phyloP scores from a whole-genome alignment of 208 protist species.

The Sergeia podlipaevii region DNA sequence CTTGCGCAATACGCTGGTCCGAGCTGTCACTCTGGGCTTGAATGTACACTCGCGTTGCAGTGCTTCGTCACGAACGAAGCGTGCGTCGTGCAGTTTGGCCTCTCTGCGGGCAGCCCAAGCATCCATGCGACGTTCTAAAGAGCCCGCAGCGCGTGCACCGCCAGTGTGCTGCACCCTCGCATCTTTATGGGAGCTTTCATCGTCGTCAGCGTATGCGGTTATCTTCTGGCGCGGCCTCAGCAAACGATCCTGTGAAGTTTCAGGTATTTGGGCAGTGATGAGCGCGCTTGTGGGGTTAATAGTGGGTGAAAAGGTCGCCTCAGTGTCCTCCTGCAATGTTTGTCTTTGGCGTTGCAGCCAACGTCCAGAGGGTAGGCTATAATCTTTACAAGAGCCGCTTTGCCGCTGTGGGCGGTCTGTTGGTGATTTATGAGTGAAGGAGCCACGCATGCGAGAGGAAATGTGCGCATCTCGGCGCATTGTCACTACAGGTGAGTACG shows the following conservation, averaged over 20 bases:
- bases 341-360: no score
- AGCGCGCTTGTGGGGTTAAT: slow-evolving; percentile 39
- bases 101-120: slow-evolving; percentile 18
- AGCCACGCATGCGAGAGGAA: no score
- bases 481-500: no score
- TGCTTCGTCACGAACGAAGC: slow-evolving; percentile 9
- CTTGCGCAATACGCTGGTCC: background rate
- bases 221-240: slow-evolving; percentile 8
- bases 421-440: no score
- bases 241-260: slow-evolving; percentile 33
- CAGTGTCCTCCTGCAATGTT: no score
- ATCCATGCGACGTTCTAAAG: slow-evolving; percentile 7
- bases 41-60: slow-evolving; percentile 35
- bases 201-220: background rate
- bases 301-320: slow-evolving; percentile 34
- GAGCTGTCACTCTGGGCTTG: slow-evolving; percentile 12
- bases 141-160: background rate
- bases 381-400: no score
- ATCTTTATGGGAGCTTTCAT: no score
- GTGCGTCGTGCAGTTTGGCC: slow-evolving; percentile 15
- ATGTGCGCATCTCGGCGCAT: no score
- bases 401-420: no score
- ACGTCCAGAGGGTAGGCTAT: no score
- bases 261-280: slow-evolving; percentile 29
- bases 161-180: background rate